phyloP scores from a whole-genome alignment of 2,329 filamentous ascomycete genomes.

The Aspergillus sp. region DNA sequence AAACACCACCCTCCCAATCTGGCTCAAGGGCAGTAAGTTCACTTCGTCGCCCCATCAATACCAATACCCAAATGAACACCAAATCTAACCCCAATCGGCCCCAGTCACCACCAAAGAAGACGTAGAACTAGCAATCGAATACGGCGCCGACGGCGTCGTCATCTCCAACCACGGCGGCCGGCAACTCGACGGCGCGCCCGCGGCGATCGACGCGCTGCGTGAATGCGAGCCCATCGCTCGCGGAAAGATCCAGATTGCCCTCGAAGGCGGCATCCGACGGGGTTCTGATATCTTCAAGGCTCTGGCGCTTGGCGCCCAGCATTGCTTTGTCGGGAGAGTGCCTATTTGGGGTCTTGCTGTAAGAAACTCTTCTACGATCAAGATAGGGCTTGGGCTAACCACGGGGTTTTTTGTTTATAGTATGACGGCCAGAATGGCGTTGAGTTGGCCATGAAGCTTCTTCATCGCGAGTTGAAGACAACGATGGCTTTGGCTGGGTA shows the following conservation, averaged over 20 bases:
- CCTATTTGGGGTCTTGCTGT: constrained; percentile 32
- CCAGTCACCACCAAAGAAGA: constrained; percentile 11
- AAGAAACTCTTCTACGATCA: background rate
- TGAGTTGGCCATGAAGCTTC: constrained; percentile 24
- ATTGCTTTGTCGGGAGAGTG: constrained; percentile 25
- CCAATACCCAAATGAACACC: too few relatives aligned
- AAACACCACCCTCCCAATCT: constrained; percentile 45
- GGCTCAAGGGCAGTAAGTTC: constrained; percentile 22
- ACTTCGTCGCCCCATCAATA: background rate
- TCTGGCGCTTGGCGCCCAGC: constrained; percentile 24
- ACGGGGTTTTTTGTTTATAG: constrained; percentile 1
- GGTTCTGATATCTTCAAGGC: constrained; percentile 32
- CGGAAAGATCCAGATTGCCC: constrained; percentile 26
- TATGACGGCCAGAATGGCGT: constrained; percentile 26
- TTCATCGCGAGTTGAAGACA: constrained; percentile 21
- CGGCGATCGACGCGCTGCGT: constrained; percentile 32
- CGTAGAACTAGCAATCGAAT: constrained; percentile 27
- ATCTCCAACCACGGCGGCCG: constrained; percentile 36
- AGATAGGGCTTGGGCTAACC: background rate
- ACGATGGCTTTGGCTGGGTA: constrained; percentile 25
- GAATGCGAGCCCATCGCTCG: constrained; percentile 17
- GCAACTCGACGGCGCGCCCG: constrained; percentile 31
- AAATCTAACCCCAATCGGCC: too few relatives aligned
- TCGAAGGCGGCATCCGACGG: constrained; percentile 28
- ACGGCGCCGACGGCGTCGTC: constrained; percentile 30